A percentile compares a stretch with the other conserved stretches of the same genome.
These are phyloP conservation scores for Nissolia schottii DNA, from an alignment of 306 rosid species.

Conservation along the genomic window DNA sequence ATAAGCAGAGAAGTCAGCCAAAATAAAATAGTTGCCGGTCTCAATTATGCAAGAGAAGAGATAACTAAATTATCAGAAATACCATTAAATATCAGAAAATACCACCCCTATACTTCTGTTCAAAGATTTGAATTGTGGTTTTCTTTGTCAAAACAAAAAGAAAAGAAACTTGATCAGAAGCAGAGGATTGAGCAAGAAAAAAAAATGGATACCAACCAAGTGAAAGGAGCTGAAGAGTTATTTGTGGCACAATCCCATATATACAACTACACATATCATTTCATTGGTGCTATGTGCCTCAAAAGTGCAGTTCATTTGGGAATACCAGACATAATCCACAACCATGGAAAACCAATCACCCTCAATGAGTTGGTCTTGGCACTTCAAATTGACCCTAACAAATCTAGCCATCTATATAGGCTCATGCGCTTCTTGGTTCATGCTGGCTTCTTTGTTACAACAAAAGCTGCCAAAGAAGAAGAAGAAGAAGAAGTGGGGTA, in stretches of 20 bases:
- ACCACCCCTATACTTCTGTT: too few relatives aligned
- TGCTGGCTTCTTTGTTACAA: conserved; percentile 26
- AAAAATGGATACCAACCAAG: conserved; percentile 14
- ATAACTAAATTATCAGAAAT: too few relatives aligned
- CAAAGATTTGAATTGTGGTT: background rate
- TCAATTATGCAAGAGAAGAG: too few relatives aligned
- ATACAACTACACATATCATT: conserved; percentile 1
- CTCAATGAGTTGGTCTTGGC: conserved; percentile 33
- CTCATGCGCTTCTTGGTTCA: conserved; percentile 41
- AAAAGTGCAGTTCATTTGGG: conserved; percentile 23
- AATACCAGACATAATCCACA: conserved; percentile 26
- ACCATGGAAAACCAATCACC: conserved; percentile 36
- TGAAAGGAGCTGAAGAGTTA: conserved; percentile 7
- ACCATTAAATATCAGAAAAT: too few relatives aligned
- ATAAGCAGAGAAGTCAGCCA: too few relatives aligned
- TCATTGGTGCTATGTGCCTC: conserved; percentile 23
- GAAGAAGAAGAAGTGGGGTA: conserved; percentile 6
- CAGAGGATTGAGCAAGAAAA: background rate
- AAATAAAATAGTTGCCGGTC: too few relatives aligned
- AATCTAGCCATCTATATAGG: conserved; percentile 14
- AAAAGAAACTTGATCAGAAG: background rate
- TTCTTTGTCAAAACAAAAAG: background rate
- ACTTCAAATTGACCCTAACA: conserved; percentile 27
- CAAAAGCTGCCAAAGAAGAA: conserved; percentile 7
- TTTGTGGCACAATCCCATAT: conserved; percentile 23